Base-by-base conservation (phyloP, 768 basidiomycete genomes). In the Lentinula lateritia region DNA sequence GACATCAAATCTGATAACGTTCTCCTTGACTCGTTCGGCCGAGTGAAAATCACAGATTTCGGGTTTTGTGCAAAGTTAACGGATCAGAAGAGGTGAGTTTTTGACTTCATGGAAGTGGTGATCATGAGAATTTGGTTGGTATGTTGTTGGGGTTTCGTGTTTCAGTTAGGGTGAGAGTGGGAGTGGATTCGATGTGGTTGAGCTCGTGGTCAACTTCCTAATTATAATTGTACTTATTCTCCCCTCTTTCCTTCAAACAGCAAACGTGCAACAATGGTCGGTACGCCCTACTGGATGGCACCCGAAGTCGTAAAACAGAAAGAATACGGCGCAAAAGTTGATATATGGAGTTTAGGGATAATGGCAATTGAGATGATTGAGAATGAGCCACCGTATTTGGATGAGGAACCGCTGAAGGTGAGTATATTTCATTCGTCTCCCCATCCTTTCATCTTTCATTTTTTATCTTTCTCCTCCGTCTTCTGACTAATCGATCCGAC, bases 351-450 rank as follows among this genome's bases (percentile, higher is more conserved):
- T 12, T 83, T 97, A 8, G 95, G 95, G 5, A 97, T 98, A 75
- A 95, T 97, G 94, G 94, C 94, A 5, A 98, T 98, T 63, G 93
- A 98, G 80, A 98, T 98, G 95, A 95, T 98, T 65, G 95, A 98
- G 74, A 95, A 93, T 68, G 95, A 97, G 74, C 95, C 95, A 2
- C 95, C 95, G 6, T 96, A 97, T 72, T 79, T 98, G 43, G 93
- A 96, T 66, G 95, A 98, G 71, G 95, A 98, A 68, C 95, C 95
- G 0, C 78, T 96, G 62, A 93, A 95, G 77, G 55, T 56, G 23
- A 55, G 35, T 23, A 38, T 35, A 15, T 46, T 46, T 46, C 7
- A 46, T 23, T 46, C 16, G n/a, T 46, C 7, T 50, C 6, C 7
- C 28, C 28, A 28, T 23, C 23, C 23, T 23, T 23, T 23, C 2